These are phyloP conservation scores for Suillus plorans DNA, from an alignment of 768 basidiomycete species.

Conservation along the genomic window DNA sequence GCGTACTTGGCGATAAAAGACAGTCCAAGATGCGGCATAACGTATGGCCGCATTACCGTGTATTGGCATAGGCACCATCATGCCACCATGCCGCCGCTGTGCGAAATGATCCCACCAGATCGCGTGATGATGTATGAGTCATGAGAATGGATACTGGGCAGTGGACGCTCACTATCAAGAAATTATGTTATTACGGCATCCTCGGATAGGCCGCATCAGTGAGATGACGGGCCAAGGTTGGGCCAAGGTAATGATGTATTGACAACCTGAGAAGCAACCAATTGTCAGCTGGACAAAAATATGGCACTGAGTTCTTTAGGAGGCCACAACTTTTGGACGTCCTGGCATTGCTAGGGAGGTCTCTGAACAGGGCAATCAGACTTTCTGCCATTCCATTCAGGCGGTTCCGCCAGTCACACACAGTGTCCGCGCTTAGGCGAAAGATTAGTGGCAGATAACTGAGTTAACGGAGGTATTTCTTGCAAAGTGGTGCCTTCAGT, in stretches of 20 bases:
- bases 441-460: background rate
- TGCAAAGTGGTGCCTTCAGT: background rate
- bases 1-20: background rate
- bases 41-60: background rate
- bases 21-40: background rate
- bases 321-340: background rate
- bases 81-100: background rate
- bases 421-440: background rate
- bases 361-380: background rate
- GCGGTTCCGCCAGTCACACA: background rate
- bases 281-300: background rate
- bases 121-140: background rate
- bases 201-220: background rate
- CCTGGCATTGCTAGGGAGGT: background rate
- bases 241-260: background rate
- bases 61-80: background rate
- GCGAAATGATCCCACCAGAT: background rate
- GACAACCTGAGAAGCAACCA: background rate
- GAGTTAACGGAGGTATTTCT: background rate
- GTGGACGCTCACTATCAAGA: background rate
- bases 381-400: background rate
- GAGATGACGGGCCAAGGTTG: background rate
- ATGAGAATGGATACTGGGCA: background rate
- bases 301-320: background rate
- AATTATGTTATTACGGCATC: background rate